Evolutionary conservation across 2,329 filamentous ascomycete genomes (phyloP).

Genomic region (Penicillium sp.): DNA sequence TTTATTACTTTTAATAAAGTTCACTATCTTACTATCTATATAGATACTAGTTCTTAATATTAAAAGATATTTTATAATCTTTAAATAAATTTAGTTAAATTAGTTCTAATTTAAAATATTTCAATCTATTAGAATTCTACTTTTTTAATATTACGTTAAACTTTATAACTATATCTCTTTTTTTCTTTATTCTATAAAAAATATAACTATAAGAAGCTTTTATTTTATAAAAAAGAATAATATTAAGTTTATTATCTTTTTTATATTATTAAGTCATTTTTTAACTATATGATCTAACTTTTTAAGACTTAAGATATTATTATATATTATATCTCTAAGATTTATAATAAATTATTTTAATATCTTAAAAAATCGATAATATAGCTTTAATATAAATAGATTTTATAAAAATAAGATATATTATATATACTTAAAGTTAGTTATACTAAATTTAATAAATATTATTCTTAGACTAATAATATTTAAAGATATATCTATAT

Average conservation of each 20-base stretch:
- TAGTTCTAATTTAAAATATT: not conserved
- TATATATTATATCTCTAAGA: not conserved
- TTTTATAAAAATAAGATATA: not conserved
- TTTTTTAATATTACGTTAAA: too few relatives aligned
- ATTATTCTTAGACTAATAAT: not conserved
- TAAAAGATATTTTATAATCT: not conserved
- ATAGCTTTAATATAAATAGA: not conserved
- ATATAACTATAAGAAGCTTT: not conserved
- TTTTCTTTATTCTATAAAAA: not conserved
- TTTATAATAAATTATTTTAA: not conserved
- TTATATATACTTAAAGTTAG: not conserved
- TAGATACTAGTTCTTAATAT: not conserved
- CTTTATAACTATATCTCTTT: not conserved
- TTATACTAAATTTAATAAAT: not conserved
- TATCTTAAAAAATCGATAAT: not conserved
- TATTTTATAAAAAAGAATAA: conserved; percentile 1
- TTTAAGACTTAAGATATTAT: not conserved
- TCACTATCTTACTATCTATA: too few relatives aligned
- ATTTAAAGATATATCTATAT: conserved; percentile 1
- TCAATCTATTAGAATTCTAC: not conserved
- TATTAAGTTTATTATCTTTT: conserved; percentile 17
- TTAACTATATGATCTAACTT: conserved; percentile 1
- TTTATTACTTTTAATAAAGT: too few relatives aligned
- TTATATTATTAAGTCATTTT: conserved; percentile 22
- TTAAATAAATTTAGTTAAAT: not conserved